These are phyloP conservation scores for Biscogniauxia sp. DNA, from an alignment of 2,329 filamentous ascomycete species.

Conservation along the genomic window DNA sequence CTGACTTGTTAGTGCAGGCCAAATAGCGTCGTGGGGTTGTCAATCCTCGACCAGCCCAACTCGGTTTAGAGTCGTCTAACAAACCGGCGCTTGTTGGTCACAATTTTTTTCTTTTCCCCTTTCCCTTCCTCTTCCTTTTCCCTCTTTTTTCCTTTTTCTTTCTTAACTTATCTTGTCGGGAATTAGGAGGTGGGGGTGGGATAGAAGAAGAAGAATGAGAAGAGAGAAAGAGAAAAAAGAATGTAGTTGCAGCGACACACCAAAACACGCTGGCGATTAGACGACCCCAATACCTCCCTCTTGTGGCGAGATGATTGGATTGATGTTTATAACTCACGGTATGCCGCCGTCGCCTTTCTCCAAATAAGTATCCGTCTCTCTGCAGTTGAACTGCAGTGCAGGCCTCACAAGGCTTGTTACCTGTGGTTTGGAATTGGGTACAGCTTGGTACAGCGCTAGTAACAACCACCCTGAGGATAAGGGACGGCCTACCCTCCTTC, in stretches of 20 bases:
- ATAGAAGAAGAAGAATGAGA: too few relatives aligned
- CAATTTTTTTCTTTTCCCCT: neutral
- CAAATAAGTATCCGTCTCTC: neutral
- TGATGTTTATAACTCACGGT: neutral
- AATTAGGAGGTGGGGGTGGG: too few relatives aligned
- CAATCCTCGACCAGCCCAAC: neutral
- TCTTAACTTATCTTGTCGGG: too few relatives aligned
- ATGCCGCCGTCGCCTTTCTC: neutral
- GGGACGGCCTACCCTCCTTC: neutral
- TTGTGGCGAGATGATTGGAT: neutral
- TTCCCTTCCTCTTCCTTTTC: neutral
- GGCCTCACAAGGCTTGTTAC: neutral
- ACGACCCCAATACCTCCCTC: neutral
- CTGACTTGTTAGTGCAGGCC: neutral
- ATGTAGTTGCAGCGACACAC: neutral
- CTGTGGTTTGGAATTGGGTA: neutral
- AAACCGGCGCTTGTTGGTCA: constrained; percentile 3
- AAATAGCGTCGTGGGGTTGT: neutral
- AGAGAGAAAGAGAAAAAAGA: neutral
- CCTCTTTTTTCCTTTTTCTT: too few relatives aligned
- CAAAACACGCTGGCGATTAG: neutral
- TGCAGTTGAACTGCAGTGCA: neutral
- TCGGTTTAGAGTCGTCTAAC: constrained; percentile 2
- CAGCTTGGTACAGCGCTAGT: neutral
- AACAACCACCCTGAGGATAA: neutral